These are phyloP conservation scores for Colletotrichum karsti DNA, from an alignment of 2,329 filamentous ascomycete species.

Conservation along the genomic window DNA sequence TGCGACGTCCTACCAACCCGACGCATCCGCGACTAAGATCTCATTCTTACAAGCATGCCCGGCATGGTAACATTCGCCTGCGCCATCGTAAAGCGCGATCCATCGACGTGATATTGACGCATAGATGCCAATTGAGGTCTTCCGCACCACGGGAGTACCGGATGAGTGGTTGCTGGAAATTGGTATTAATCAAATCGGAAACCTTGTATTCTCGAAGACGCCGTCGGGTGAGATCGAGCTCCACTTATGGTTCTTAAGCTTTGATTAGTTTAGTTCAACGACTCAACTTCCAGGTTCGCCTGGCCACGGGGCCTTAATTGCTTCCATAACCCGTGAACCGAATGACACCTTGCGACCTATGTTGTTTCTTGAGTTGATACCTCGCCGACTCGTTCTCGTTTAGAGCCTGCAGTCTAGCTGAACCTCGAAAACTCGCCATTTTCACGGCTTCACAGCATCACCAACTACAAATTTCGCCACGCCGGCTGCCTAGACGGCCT, in stretches of 20 bases:
- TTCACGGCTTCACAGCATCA: no score
- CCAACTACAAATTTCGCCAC: no score
- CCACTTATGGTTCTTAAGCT: background rate
- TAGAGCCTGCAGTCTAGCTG: no score
- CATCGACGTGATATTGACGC: background rate
- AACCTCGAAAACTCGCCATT: no score
- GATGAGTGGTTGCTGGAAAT: background rate
- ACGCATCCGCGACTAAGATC: background rate
- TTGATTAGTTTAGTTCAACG: background rate
- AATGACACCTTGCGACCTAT: no score
- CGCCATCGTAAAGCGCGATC: background rate
- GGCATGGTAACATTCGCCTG: background rate
- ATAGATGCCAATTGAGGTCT: background rate
- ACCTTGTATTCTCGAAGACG: background rate
- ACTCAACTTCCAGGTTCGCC: background rate
- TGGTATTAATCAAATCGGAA: background rate
- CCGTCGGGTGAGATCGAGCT: background rate
- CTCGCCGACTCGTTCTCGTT: no score
- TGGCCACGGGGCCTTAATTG: no score
- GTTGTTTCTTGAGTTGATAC: no score
- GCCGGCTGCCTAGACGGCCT: no score
- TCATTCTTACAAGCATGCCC: background rate
- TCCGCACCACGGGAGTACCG: background rate
- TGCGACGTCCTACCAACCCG: background rate
- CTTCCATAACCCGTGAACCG: no score